These are phyloP conservation scores for Talaromyces marneffei DNA, from an alignment of 2,329 filamentous ascomycete species.

Conservation along the genomic window DNA sequence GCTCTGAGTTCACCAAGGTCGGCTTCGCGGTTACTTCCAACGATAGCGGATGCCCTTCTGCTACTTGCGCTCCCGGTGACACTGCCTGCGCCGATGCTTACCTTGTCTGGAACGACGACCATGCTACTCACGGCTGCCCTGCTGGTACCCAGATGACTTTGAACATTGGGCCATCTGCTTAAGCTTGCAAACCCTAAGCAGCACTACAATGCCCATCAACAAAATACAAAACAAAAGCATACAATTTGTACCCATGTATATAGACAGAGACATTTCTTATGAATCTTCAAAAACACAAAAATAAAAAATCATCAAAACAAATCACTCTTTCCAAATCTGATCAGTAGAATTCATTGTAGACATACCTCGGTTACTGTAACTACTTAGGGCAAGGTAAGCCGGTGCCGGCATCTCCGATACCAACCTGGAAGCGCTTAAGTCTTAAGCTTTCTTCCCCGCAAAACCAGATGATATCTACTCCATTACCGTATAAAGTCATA, in stretches of 20 bases:
- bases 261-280: not conserved
- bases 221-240: not conserved
- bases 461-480: not conserved
- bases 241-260: not conserved
- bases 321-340: not conserved
- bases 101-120: slow-evolving; percentile 36
- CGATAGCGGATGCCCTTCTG: slow-evolving; percentile 28
- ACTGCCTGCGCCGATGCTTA: slow-evolving; percentile 34
- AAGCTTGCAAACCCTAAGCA: not conserved
- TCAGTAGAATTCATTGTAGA: not conserved
- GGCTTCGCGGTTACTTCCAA: slow-evolving; percentile 33
- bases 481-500: not conserved
- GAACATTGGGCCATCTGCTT: slow-evolving; percentile 25
- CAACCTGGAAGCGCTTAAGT: not conserved
- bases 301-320: not conserved
- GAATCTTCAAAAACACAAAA: not conserved
- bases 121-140: slow-evolving; percentile 39
- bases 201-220: not conserved
- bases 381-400: not conserved
- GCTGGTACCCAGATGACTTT: slow-evolving; percentile 31
- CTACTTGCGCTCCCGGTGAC: slow-evolving; percentile 34
- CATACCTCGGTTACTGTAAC: not conserved
- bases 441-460: not conserved
- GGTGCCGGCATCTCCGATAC: not conserved
- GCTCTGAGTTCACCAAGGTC: slow-evolving; percentile 29